Base-by-base conservation (phyloP, 345 rosid genomes). In the Camelina neglecta region DNA sequence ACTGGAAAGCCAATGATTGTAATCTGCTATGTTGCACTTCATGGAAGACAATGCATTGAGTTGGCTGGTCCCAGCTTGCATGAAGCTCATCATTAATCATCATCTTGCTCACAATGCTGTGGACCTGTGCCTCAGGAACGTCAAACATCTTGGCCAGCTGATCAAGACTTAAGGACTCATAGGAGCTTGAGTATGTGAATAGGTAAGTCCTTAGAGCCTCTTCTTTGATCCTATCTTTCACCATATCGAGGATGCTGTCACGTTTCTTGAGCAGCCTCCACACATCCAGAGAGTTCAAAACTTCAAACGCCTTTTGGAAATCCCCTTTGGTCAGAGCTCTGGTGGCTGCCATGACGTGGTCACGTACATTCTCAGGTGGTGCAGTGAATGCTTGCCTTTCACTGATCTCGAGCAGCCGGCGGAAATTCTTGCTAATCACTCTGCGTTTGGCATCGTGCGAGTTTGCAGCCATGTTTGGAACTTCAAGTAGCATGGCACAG, bases 401-500 rank as follows among this genome's bases (percentile, higher is more conserved):
- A 33, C 90, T 91, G 47, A 81, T 81, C 81, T 91, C 96, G 4
- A 93, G 91, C 72, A 89, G 72, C 67, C 97, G 82, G 69, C 97
- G 84, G 73, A 93, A 93, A 15, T 86, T 89, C 89, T 83, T 93
- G 82, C 98, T 93, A 72, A 91, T 88, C 74, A 91, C 84, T 81
- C 79, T 87, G 69, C 86, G 86, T 70, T 86, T 89, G 29, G 85
- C 83, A 65, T 89, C 92, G 44, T 81, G 87, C 20, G 73, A 83
- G 82, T 86, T 85, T 69, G 92, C 96, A 16, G 97, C 96, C 90
- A 91, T 89, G 86, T 87, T 87, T 31, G 98, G 93, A 50, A 93
- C 98, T 82, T 93, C 98, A 57, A 93, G 91, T 38, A 93, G 91
- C 97, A 93, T 91, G 60, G 98, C 97, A 77, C 97, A 84, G 33